Conservation (phyloP, 2,329 filamentous ascomycete species). For the Aspergillus viridinutans region DNA sequence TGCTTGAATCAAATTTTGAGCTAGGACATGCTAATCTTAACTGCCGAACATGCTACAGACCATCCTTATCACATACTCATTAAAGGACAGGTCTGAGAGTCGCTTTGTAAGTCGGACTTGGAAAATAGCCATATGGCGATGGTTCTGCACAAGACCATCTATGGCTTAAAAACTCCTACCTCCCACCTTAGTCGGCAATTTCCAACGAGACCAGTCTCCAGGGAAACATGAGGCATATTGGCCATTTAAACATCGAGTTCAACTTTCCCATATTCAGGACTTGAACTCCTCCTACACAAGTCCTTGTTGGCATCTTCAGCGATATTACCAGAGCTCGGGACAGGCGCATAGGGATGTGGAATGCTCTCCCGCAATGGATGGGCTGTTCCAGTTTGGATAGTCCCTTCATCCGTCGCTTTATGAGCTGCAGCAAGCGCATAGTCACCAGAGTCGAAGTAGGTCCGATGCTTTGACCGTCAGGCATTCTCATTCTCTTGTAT, state of each 20-base stretch:
- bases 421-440: slow-evolving; percentile 23
- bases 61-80: background rate
- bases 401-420: slow-evolving; percentile 18
- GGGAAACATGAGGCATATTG: accelerated
- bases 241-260: background rate
- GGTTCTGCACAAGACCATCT: background rate
- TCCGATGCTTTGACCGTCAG: slow-evolving; percentile 16
- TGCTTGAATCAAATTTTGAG: background rate
- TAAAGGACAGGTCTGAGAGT: background rate
- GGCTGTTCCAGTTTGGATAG: slow-evolving; percentile 19
- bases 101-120: too few species aligned
- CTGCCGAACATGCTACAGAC: background rate
- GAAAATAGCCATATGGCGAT: too few species aligned
- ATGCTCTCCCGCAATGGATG: slow-evolving; percentile 26
- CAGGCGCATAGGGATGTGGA: slow-evolving; percentile 23
- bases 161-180: background rate
- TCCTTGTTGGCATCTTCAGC: slow-evolving; percentile 20
- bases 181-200: background rate
- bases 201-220: background rate
- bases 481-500: background rate
- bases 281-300: slow-evolving; percentile 6
- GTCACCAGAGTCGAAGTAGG: slow-evolving; percentile 29
- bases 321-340: slow-evolving; percentile 23
- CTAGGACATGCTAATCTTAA: background rate
- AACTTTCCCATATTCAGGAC: slow-evolving; percentile 1